phyloP scores from a whole-genome alignment of 2,329 filamentous ascomycete species.

The Venturia nashicola region DNA sequence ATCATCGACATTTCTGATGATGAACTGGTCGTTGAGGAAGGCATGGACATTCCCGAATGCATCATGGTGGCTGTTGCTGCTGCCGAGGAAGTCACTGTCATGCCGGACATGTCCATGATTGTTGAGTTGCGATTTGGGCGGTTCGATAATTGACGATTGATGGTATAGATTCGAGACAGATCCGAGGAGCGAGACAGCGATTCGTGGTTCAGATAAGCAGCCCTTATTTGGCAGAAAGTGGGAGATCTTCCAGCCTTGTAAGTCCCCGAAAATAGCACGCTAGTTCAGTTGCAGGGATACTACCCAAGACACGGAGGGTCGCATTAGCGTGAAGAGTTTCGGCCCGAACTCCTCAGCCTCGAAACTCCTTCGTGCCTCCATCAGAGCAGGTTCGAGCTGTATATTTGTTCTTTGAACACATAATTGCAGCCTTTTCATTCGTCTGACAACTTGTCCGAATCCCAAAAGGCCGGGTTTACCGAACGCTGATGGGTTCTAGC shows the following conservation, averaged over 20 bases:
- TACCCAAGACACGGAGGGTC: not conserved
- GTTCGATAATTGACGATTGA: not conserved
- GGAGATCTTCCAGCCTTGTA: not conserved
- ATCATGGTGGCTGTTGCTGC: constrained; percentile 4
- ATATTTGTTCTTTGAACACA: not conserved
- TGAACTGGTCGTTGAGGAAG: not conserved
- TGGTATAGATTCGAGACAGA: not conserved
- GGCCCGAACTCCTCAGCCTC: not conserved
- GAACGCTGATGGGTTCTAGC: not conserved
- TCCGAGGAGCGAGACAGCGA: not conserved
- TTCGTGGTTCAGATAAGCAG: not conserved
- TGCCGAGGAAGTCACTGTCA: constrained; percentile 10
- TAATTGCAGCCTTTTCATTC: not conserved
- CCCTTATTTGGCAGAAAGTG: no score
- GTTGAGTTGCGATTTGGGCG: not conserved
- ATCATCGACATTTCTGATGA: constrained; percentile 10
- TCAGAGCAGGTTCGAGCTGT: not conserved
- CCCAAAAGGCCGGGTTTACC: not conserved
- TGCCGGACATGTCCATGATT: constrained; percentile 12
- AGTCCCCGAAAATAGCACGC: not conserved
- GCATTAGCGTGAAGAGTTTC: not conserved
- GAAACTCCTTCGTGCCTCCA: not conserved
- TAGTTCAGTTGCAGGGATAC: not conserved
- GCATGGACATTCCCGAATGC: constrained; percentile 8
- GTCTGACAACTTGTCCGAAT: not conserved